Evolutionary conservation across 257 asterid genomes (phyloP), one percentile per base, ranked within the genome.

Genomic region (Gardenia jasminoides): DNA sequence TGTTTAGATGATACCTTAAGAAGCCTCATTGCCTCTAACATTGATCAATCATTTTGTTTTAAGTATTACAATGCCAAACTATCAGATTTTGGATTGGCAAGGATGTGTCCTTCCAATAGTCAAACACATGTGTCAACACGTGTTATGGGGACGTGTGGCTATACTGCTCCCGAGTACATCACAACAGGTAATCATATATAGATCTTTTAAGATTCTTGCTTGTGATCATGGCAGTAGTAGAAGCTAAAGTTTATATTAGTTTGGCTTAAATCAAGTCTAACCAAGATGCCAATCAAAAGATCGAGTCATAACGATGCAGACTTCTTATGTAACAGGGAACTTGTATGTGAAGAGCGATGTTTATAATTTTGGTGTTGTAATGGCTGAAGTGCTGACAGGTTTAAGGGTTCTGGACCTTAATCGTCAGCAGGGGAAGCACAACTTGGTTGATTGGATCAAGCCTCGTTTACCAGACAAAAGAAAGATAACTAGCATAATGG

Each of bases 111-210:
- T 4, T 81, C 94, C 0, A 91, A 84, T 28, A 86, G 97, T 78
- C 84, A 83, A 66, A 87, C 97, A 11, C 97, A 90, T 1, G 92
- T 92, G n/a, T 71, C 92, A 0, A 90, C 97, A 44, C 88, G 89
- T 47, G 91, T 90, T 10, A 87, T 89, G 84, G 97, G 97, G n/a
- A 92, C 94, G 0, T 0, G 82, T 31, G 97, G 97, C 24, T 92
- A 92, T 76, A 92, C 93, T 36, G 96, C 96, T 56, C 96, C 96
- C 4, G 92, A 91, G 87, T 91, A 89, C 20, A 89, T 89, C 26
- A 88, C 89, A 48, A 91, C 92, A 76, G 95, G 94, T 90, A 84
- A 74, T 47, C 47, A 28, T 48, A 12, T 33, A 73, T 31, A 46
- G n/a, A 47, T 47, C 64, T 56, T 20, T 12, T 12, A 26, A 56